A percentile compares a stretch with the other conserved stretches of the same genome.
Conservation (phyloP, 495 filamentous ascomycete species). For the Penicillium simplicissimum region DNA sequence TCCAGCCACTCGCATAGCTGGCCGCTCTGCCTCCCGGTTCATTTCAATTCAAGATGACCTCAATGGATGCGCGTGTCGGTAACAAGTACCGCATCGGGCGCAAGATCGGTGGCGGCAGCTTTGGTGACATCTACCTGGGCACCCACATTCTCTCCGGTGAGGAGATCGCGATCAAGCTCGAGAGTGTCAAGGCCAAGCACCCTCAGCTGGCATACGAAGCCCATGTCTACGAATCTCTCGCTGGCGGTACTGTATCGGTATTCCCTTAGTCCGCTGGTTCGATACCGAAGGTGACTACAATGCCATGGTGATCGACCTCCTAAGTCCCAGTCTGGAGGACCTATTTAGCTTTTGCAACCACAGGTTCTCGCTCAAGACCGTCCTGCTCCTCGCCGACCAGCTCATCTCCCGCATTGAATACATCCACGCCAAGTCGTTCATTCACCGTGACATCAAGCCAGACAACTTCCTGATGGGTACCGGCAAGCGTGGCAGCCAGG, state of each 20-base stretch:
- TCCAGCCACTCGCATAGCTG: conserved; percentile 31
- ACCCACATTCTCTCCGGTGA: conserved; percentile 99
- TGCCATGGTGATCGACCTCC: conserved; percentile 98
- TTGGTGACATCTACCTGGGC: conserved; percentile 99
- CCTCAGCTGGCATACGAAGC: conserved; percentile 99
- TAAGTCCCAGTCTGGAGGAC: conserved; percentile 96
- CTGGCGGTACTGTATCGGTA: conserved; percentile 88
- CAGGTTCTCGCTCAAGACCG: conserved; percentile 99
- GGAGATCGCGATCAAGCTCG: conserved; percentile 99
- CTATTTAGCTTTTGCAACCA: conserved; percentile 99
- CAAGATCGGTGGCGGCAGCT: conserved; percentile 98
- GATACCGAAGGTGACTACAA: conserved; percentile 99
- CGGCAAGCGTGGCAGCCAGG: conserved; percentile 98
- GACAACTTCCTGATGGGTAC: conserved; percentile 99
- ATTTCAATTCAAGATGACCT: conserved; percentile 45
- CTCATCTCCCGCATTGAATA: conserved; percentile 99
- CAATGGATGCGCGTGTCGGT: conserved; percentile 93
- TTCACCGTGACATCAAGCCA: conserved; percentile 99
- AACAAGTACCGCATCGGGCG: conserved; percentile 99
- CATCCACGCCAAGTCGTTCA: conserved; percentile 99
- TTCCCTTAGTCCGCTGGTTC: conserved; percentile 99
- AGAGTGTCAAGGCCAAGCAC: conserved; percentile 99
- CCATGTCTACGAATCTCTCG: conserved; percentile 98
- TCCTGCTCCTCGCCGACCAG: conserved; percentile 95
- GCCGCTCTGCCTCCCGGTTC: conserved; percentile 36